Evolutionary conservation across 371 early-diverging fungal species (phyloP).

Genomic region (Apophysomyces elegans): DNA sequence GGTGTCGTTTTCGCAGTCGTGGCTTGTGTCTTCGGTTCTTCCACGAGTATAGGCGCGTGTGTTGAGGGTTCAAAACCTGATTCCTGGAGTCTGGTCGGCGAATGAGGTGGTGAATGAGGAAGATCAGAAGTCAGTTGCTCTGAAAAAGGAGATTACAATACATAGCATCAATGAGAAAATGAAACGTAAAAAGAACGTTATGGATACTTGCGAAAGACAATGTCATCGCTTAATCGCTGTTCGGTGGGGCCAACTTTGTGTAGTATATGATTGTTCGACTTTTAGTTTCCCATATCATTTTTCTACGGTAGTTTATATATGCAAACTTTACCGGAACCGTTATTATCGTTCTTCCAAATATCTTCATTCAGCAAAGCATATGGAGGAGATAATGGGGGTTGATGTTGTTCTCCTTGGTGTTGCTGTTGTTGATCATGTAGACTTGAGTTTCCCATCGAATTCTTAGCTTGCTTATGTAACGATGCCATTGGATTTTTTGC

Average conservation of each 20-base stretch:
- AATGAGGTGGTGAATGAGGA: constrained; percentile 3
- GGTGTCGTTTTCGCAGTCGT: background rate
- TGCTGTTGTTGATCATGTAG: background rate
- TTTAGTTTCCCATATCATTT: background rate
- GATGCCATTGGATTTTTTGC: constrained; percentile 8
- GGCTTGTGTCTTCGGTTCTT: background rate
- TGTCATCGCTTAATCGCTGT: background rate
- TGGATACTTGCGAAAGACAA: background rate
- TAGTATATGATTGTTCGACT: background rate
- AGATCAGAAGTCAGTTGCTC: background rate
- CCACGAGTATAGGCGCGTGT: background rate
- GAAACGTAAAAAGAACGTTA: too few species aligned
- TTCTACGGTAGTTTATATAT: too few species aligned
- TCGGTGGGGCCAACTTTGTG: background rate
- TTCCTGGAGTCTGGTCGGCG: background rate
- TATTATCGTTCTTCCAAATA: background rate
- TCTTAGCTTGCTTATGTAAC: background rate
- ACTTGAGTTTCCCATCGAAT: background rate
- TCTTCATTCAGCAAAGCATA: background rate
- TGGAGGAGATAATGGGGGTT: background rate
- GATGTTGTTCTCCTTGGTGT: background rate
- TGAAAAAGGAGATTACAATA: background rate
- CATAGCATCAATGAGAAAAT: background rate
- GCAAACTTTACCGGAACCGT: background rate
- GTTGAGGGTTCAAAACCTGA: background rate